Evolutionary conservation across 1,284 basidiomycete species (phyloP), one percentile per base, ranked within the genome.

Genomic region (Boletus calvinii): DNA sequence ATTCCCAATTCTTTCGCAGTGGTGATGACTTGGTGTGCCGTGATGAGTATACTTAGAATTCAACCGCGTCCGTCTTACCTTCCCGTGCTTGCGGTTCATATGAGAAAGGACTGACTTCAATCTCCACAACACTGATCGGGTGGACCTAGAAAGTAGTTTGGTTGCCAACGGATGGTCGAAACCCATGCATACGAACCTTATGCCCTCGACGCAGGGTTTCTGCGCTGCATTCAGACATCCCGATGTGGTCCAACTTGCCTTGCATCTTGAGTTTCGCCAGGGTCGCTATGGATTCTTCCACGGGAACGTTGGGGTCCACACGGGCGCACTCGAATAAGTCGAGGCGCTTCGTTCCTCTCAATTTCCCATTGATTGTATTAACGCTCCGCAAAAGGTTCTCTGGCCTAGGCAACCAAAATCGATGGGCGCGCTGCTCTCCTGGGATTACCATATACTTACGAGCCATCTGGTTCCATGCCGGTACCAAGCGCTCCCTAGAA

Each of bases 21-120:
- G 3, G 63, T 63, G 39, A 77, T 70, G 31, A 77, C 74, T 72
- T 40, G n/a, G 30, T 62, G 70, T 0, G 73, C 26, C 26, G 1
- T 50, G 29, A 73, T 47, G 31, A 59, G 30, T 46, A 50, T 1
- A 20, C 11, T 35, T 15, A 34, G 40, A 12, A 36, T n/a, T 36
- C 24, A 29, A 52, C 12, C 17, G 2, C 15, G 26, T 6, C 40
- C 42, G 43, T 11, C 47, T 12, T 38, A 72, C 72, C 74, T 54
- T 70, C 64, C 35, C 63, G 66, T 10, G 71, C 67, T 52, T 79
- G 74, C 20, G 74, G 65, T 42, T 76, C 76, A 46, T 76, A 75
- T 3, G 71, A 68, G 71, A 77, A 81, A 15, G 77, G 72, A 37
- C 76, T 78, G 24, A 81, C 65, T 59, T 83, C 81, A 43, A 79